Evolutionary conservation across 2,329 filamentous ascomycete genomes (phyloP).

Genomic region (Stachybotrys elegans): DNA sequence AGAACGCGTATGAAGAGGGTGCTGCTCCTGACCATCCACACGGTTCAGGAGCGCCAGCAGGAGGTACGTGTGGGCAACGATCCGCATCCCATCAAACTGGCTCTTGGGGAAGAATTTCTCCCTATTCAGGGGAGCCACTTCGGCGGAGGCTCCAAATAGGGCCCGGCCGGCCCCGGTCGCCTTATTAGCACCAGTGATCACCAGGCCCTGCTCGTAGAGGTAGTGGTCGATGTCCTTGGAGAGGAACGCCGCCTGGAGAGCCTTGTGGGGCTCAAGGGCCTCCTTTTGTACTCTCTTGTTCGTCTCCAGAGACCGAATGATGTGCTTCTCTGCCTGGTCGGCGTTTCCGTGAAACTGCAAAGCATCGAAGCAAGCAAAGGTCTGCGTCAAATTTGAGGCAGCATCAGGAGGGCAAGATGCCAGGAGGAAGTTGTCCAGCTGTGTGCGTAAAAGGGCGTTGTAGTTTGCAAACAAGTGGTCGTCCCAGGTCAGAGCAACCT

Average conservation of each 20-base stretch:
- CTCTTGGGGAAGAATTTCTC: slow-evolving; percentile 48
- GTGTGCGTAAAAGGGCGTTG: slow-evolving; percentile 75
- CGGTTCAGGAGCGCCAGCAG: slow-evolving; percentile 64
- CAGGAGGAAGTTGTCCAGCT: slow-evolving; percentile 70
- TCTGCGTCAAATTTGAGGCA: slow-evolving; percentile 48
- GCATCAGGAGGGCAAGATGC: slow-evolving; percentile 48
- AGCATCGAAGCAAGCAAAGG: slow-evolving; percentile 60
- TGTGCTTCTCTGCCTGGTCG: slow-evolving; percentile 45
- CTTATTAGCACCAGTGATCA: slow-evolving; percentile 22
- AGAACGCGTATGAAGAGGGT: slow-evolving; percentile 8
- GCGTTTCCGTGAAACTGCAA: slow-evolving; percentile 57
- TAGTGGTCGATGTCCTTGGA: slow-evolving; percentile 55
- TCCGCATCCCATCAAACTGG: slow-evolving; percentile 60
- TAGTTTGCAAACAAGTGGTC: slow-evolving; percentile 84
- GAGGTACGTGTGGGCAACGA: slow-evolving; percentile 61
- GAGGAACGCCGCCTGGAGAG: slow-evolving; percentile 71
- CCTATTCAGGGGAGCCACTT: too few relatives aligned
- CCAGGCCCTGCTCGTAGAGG: slow-evolving; percentile 53
- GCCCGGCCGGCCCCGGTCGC: too few relatives aligned
- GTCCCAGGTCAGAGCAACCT: slow-evolving; percentile 75
- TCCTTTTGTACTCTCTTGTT: slow-evolving; percentile 52
- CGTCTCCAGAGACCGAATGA: slow-evolving; percentile 57
- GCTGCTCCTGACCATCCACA: slow-evolving; percentile 29
- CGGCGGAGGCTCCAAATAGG: too few relatives aligned
- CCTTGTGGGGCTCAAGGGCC: slow-evolving; percentile 62